Evolutionary conservation across 192 early-diverging fungal species (phyloP), one percentile per base, ranked within the genome.

Genomic region (Coemansia nantahalensis): DNA sequence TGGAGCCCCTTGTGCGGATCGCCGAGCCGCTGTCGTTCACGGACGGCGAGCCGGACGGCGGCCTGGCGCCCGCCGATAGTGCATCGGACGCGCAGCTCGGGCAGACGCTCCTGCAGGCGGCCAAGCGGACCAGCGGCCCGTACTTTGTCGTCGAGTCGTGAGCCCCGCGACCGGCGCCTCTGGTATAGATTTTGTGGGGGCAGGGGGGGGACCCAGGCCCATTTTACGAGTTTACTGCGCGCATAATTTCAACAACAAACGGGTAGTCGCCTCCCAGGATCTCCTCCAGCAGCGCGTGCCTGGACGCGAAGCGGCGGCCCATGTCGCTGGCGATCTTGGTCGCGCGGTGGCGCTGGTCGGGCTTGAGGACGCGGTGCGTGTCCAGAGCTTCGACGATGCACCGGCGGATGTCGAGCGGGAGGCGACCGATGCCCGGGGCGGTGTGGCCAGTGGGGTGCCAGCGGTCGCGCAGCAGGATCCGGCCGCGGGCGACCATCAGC

Each of bases 71-170:
- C 22, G 30, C 26, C n/a, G n/a, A n/a, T n/a, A n/a, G n/a, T n/a
- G n/a, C n/a, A n/a, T 16, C 19, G 9, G 28, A 23, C 24, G 30
- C 44, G 2, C 15, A 45, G 9, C 9, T 65, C 26, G 70, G 70
- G 5, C 46, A 18, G 11, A 51, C 35, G 9, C 37, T 51, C 13
- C 47, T 65, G 11, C 34, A 45, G 2, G 34, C 24, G 1, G 68
- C 68, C 4, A 32, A 53, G 19, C 39, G 59, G 34, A 48, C 41
- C 38, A 71, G 52, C 26, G 68, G 56, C 2, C 23, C 48, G 8
- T 61, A 57, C 42, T 50, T 62, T 45, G 39, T 73, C 14, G 62
- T 73, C 2, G 56, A 73, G 28, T 54, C 59, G 1, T 71, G 54
- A 45, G n/a, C n/a, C n/a, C n/a, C n/a, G n/a, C n/a, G n/a, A n/a